Evolutionary conservation across 768 basidiomycete genomes (phyloP).

Genomic region (Lepiota brunneoincarnata): DNA sequence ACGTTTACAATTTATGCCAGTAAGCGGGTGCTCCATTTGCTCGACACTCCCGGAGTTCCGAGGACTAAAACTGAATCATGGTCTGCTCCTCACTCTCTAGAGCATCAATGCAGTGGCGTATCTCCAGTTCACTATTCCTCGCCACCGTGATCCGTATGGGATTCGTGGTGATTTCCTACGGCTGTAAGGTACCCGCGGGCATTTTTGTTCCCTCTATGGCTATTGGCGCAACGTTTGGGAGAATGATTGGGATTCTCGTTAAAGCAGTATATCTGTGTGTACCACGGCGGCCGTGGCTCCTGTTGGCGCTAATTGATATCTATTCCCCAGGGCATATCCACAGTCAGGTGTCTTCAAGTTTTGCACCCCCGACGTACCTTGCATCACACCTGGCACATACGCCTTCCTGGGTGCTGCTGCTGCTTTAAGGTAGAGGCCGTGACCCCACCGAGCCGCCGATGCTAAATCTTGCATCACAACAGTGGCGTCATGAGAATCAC

Average conservation of each 20-base stretch:
- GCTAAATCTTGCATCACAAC: conserved; percentile 6
- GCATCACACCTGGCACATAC: conserved; percentile 98
- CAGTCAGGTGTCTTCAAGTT: conserved; percentile 85
- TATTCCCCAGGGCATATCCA: conserved; percentile 67
- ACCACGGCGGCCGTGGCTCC: neutral
- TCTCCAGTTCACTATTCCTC: conserved; percentile 88
- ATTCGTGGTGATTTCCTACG: conserved; percentile 90
- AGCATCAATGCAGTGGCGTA: conserved; percentile 88
- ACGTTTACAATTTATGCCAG: conserved; percentile 90
- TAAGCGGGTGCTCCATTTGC: conserved; percentile 38
- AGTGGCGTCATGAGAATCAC: conserved; percentile 98
- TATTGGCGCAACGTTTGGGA: conserved; percentile 93
- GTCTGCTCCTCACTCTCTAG: conserved; percentile 36
- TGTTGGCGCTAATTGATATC: conserved; percentile 1
- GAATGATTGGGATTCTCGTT: conserved; percentile 96
- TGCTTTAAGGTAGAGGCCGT: conserved; percentile 66
- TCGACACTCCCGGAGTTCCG: neutral
- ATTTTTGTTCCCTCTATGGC: conserved; percentile 99
- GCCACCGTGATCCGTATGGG: conserved; percentile 88
- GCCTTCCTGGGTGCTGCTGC: conserved; percentile 97
- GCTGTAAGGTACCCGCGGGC: conserved; percentile 94
- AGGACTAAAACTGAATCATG: neutral
- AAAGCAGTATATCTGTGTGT: conserved; percentile 85
- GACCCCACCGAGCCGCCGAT: neutral
- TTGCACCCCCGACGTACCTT: conserved; percentile 89